Conservation (phyloP, 768 basidiomycete genomes). For the Termitomyces sp. region DNA sequence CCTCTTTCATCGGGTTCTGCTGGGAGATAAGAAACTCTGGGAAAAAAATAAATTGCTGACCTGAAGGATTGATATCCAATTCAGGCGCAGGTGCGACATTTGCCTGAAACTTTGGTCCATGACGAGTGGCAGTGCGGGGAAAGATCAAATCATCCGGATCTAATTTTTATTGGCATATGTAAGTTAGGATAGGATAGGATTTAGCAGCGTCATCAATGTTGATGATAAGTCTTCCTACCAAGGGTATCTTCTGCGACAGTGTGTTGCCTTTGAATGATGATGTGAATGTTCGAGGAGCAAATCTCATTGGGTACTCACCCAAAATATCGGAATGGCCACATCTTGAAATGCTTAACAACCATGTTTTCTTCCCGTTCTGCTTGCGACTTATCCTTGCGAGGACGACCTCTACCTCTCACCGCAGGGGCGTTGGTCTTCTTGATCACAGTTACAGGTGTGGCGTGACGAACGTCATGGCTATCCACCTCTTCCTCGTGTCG, state of each 20-base stretch:
- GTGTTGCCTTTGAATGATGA: constrained; percentile 56
- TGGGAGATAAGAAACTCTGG: neutral
- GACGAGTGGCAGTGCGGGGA: constrained; percentile 88
- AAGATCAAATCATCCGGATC: constrained; percentile 98
- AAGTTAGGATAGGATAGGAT: neutral
- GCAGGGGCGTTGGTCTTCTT: constrained; percentile 72
- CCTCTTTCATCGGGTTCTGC: constrained; percentile 63
- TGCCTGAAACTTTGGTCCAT: constrained; percentile 85
- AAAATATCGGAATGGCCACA: constrained; percentile 97
- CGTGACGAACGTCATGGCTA: constrained; percentile 64
- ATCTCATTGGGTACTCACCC: constrained; percentile 55
- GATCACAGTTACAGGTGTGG: constrained; percentile 36
- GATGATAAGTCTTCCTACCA: constrained; percentile 43
- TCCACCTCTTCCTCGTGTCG: constrained; percentile 86
- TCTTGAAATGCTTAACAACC: constrained; percentile 80
- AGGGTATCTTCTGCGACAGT: constrained; percentile 91
- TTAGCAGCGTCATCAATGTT: constrained; percentile 11
- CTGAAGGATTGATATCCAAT: constrained; percentile 35
- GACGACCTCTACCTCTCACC: constrained; percentile 68
- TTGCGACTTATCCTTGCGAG: constrained; percentile 69
- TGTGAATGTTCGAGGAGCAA: constrained; percentile 5
- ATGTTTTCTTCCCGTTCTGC: constrained; percentile 77
- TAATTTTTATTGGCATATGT: constrained; percentile 27
- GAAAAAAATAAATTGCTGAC: constrained; percentile 22
- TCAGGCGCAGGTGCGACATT: constrained; percentile 48